Percentiles rank a stretch among this genome's conserved stretches.
Evolutionary conservation across 2,329 filamentous ascomycete genomes (phyloP).

Genomic region (Fusarium sterilihyphosum): DNA sequence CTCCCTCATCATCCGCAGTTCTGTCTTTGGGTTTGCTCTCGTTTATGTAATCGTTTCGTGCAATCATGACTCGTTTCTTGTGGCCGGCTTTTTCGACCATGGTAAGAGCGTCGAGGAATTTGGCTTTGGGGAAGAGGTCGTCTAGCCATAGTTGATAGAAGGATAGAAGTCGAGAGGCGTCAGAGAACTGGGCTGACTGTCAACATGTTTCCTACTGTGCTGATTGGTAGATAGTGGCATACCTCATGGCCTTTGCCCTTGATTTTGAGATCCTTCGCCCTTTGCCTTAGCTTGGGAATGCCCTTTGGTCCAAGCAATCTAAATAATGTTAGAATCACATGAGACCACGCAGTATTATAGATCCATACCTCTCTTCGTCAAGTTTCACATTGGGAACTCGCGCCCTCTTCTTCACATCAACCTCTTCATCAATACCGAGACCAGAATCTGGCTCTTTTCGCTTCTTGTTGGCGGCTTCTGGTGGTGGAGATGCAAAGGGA

Average conservation of each 20-base stretch:
- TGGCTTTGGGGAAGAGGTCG: slow-evolving; percentile 92
- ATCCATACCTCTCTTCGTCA: slow-evolving; percentile 75
- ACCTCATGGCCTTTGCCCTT: slow-evolving; percentile 97
- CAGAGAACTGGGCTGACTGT: slow-evolving; percentile 73
- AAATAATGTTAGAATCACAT: not conserved
- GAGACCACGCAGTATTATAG: not conserved
- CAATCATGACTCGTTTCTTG: slow-evolving; percentile 78
- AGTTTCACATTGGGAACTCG: slow-evolving; percentile 81
- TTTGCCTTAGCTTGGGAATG: slow-evolving; percentile 81
- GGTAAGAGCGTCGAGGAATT: slow-evolving; percentile 86
- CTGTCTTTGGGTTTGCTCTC: slow-evolving; percentile 69
- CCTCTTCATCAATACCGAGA: slow-evolving; percentile 86
- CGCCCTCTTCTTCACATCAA: slow-evolving; percentile 81
- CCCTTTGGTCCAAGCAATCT: slow-evolving; percentile 86
- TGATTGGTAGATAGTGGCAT: not conserved
- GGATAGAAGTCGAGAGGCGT: slow-evolving; percentile 81
- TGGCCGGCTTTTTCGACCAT: slow-evolving; percentile 97
- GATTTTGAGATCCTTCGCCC: slow-evolving; percentile 77
- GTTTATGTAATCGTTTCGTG: slow-evolving; percentile 85
- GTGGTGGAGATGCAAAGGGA: slow-evolving; percentile 59
- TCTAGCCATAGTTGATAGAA: slow-evolving; percentile 98
- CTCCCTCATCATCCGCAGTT: slow-evolving; percentile 44
- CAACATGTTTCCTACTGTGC: not conserved
- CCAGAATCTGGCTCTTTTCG: slow-evolving; percentile 61
- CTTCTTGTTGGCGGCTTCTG: slow-evolving; percentile 56